Percentiles rank a stretch among this genome's conserved stretches.
phyloP scores from a whole-genome alignment of 768 basidiomycete genomes.

The Tylopilus balloui region DNA sequence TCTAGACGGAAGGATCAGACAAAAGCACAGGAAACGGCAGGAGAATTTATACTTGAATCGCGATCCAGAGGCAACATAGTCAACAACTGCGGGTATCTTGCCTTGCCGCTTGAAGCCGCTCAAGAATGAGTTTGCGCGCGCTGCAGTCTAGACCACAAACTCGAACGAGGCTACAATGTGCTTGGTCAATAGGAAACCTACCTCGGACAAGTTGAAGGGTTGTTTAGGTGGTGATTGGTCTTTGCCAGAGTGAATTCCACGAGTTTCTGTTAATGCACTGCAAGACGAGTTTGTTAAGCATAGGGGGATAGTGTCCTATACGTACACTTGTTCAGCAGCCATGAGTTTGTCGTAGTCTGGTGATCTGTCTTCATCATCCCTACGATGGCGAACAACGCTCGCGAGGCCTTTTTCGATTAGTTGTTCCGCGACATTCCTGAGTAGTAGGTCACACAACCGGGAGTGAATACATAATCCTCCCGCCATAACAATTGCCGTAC shows the following conservation, averaged over 20 bases:
- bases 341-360: constrained; percentile 94
- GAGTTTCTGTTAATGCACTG: constrained; percentile 72
- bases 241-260: constrained; percentile 91
- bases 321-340: constrained; percentile 88
- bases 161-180: not conserved
- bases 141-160: constrained; percentile 43
- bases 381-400: constrained; percentile 83
- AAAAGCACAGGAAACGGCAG: not conserved
- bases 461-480: constrained; percentile 1
- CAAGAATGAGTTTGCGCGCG: constrained; percentile 82
- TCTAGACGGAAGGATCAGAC: constrained; percentile 35
- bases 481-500: constrained; percentile 40
- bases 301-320: constrained; percentile 7
- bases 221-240: constrained; percentile 75
- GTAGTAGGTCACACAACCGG: not conserved
- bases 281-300: constrained; percentile 8
- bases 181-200: constrained; percentile 27
- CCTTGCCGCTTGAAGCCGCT: constrained; percentile 90
- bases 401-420: constrained; percentile 92
- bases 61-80: constrained; percentile 91
- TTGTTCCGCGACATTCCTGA: constrained; percentile 87
- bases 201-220: constrained; percentile 91
- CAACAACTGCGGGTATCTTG: constrained; percentile 78
- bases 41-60: constrained; percentile 74
- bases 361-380: constrained; percentile 95